Percentiles rank a stretch among this genome's conserved stretches.
These are phyloP conservation scores for Cercospora zeae-maydis DNA, from an alignment of 2,329 filamentous ascomycete genomes.

Conservation along the genomic window DNA sequence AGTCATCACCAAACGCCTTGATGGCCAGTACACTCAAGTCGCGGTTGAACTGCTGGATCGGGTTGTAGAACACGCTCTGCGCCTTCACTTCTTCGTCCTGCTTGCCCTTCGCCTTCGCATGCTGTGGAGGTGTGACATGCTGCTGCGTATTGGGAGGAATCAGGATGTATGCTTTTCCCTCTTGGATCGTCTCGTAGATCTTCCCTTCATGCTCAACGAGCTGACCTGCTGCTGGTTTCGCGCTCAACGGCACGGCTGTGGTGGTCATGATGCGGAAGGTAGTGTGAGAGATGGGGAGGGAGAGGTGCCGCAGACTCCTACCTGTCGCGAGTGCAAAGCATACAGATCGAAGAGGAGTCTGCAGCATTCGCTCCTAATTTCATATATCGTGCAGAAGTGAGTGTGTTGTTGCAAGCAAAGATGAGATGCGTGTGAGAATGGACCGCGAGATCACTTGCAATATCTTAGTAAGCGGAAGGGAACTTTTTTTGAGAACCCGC, in stretches of 20 bases:
- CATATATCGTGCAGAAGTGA: not conserved
- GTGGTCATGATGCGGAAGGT: constrained; percentile 4
- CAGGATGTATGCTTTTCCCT: constrained; percentile 66
- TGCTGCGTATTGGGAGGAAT: constrained; percentile 54
- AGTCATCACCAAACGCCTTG: constrained; percentile 76
- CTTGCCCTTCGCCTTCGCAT: constrained; percentile 39
- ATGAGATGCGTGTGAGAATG: not conserved
- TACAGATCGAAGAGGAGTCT: constrained; percentile 14
- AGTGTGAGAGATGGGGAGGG: not conserved
- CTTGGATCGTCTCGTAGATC: constrained; percentile 55
- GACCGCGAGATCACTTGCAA: not conserved
- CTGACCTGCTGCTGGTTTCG: constrained; percentile 31
- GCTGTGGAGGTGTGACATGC: constrained; percentile 46
- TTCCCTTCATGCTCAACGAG: constrained; percentile 35
- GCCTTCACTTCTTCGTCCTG: constrained; percentile 46
- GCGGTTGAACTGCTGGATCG: constrained; percentile 97
- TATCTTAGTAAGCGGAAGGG: not conserved
- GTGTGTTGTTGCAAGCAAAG: not conserved
- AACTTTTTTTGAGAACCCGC: not conserved
- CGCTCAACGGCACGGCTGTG: constrained; percentile 20
- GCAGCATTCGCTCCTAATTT: constrained; percentile 15
- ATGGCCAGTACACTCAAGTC: constrained; percentile 92
- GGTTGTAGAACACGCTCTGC: constrained; percentile 94
- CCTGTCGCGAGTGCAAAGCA: constrained; percentile 10
- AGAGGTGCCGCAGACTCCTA: constrained; percentile 17